phyloP scores from a whole-genome alignment of 495 filamentous ascomycete genomes.

The Aspergillus leporis region DNA sequence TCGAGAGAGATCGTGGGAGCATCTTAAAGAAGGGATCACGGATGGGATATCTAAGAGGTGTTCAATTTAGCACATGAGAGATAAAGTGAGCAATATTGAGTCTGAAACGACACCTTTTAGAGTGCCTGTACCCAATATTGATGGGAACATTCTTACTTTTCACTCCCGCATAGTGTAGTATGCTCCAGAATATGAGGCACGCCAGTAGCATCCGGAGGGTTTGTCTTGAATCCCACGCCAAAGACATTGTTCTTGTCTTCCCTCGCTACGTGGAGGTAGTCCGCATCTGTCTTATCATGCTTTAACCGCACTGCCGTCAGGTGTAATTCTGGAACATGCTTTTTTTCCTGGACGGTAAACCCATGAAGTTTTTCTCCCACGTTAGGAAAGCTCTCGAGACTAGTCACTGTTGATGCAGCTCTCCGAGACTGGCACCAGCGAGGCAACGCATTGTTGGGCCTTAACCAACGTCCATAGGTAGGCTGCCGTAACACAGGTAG shows the following conservation, averaged over 20 bases:
- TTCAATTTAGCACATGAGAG: constrained; percentile 18
- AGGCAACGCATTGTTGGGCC: constrained; percentile 24
- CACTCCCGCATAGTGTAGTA: constrained; percentile 93
- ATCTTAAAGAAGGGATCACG: constrained; percentile 99
- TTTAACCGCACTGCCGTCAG: constrained; percentile 84
- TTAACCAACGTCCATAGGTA: constrained; percentile 22
- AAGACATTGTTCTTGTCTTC: constrained; percentile 99
- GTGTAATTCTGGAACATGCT: constrained; percentile 92
- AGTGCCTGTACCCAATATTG: too few relatives aligned
- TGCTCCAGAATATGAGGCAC: constrained; percentile 98
- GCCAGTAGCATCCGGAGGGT: constrained; percentile 93
- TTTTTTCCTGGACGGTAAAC: constrained; percentile 83
- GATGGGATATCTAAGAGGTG: constrained; percentile 72
- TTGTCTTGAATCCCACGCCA: constrained; percentile 98
- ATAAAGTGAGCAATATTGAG: not conserved
- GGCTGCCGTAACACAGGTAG: constrained; percentile 27
- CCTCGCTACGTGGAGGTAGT: constrained; percentile 91
- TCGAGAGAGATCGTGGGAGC: constrained; percentile 93
- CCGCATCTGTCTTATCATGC: constrained; percentile 91
- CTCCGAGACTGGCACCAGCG: constrained; percentile 49
- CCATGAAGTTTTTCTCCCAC: constrained; percentile 86
- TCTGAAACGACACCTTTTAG: not conserved
- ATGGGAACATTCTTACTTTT: constrained; percentile 62
- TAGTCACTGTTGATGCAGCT: constrained; percentile 66
- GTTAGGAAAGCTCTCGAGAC: constrained; percentile 68